These are phyloP conservation scores for Orbilia oligospora DNA, from an alignment of 2,329 filamentous ascomycete species.

Conservation along the genomic window DNA sequence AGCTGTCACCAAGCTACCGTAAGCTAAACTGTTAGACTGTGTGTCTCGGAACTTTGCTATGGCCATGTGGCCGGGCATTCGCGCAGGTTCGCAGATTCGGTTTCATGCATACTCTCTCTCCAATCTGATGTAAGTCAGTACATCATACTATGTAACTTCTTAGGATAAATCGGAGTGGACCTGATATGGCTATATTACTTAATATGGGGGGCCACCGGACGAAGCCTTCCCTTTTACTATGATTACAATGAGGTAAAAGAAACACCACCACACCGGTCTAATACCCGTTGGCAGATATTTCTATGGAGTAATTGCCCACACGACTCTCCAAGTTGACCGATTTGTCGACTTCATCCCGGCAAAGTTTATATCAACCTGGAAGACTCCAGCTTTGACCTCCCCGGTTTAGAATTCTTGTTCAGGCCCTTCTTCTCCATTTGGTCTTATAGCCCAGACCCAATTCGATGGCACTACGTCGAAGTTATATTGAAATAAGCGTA, in stretches of 20 bases:
- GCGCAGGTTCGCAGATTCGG: constrained; percentile 14
- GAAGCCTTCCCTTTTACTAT: constrained; percentile 6
- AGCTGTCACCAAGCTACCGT: constrained; percentile 25
- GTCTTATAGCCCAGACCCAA: background rate
- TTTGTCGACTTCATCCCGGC: constrained; percentile 30
- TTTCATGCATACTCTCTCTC: background rate
- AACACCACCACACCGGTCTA: constrained; percentile 20
- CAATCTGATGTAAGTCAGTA: constrained; percentile 14
- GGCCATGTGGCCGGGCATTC: constrained; percentile 38
- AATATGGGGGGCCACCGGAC: constrained; percentile 46
- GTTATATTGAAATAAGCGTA: constrained; percentile 7
- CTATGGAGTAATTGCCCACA: constrained; percentile 55
- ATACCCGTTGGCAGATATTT: constrained; percentile 29
- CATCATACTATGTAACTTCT: background rate
- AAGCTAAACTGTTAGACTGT: constrained; percentile 2
- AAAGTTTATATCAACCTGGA: constrained; percentile 53
- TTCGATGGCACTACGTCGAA: background rate
- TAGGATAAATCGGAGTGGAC: background rate
- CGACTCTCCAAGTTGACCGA: constrained; percentile 35
- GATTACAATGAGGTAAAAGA: constrained; percentile 53
- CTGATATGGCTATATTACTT: constrained; percentile 39
- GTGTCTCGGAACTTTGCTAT: constrained; percentile 40
- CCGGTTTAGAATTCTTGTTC: too few species aligned
- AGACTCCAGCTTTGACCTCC: constrained; percentile 15
- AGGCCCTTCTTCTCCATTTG: background rate